phyloP scores from a whole-genome alignment of 495 filamentous ascomycete species.

The Podospora fimiseda region DNA sequence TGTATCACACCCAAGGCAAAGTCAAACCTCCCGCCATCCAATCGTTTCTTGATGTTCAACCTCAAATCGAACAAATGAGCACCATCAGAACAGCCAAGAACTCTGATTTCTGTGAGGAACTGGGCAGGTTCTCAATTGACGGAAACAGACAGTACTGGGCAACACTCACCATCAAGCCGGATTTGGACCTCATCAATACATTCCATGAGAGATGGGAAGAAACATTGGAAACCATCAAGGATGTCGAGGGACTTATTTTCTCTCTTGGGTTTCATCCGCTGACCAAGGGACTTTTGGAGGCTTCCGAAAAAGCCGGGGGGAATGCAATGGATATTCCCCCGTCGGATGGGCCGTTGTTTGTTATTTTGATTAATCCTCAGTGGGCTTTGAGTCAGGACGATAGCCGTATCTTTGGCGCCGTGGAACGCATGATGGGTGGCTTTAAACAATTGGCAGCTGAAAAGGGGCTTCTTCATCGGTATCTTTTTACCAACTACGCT shows the following conservation, averaged over 20 bases:
- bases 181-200: neutral
- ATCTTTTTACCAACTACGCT: conserved; percentile 37
- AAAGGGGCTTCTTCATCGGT: conserved; percentile 22
- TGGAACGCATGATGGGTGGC: neutral
- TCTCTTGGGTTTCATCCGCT: conserved; percentile 26
- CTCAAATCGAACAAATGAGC: neutral
- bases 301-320: conserved; percentile 20
- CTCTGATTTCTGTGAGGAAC: neutral
- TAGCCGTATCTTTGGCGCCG: conserved; percentile 9
- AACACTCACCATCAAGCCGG: neutral
- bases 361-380: conserved; percentile 14
- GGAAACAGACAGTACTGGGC: neutral
- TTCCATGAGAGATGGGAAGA: conserved; percentile 14
- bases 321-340: conserved; percentile 24
- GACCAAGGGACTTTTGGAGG: conserved; percentile 14
- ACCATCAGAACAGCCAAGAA: neutral
- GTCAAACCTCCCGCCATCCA: neutral
- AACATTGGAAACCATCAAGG: neutral
- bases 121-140: neutral
- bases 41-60: neutral
- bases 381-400: conserved; percentile 10
- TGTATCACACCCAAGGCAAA: neutral
- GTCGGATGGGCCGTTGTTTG: conserved; percentile 16
- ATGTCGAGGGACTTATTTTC: conserved; percentile 6
- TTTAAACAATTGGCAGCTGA: conserved; percentile 8